These are phyloP conservation scores for Neurospora tetraspora DNA, from an alignment of 495 filamentous ascomycete genomes.

Conservation along the genomic window DNA sequence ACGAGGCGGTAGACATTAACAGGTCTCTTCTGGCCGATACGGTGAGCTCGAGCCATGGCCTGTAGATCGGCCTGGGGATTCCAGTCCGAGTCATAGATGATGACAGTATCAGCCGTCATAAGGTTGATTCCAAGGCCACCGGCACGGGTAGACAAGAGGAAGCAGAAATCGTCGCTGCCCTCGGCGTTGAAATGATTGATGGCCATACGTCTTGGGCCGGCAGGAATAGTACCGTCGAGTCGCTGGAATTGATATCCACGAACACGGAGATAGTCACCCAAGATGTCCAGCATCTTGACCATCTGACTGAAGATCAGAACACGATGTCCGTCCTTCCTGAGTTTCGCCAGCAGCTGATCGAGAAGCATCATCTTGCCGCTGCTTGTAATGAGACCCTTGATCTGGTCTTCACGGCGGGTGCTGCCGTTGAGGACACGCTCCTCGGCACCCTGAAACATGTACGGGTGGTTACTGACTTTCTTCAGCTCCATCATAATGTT, in stretches of 20 bases:
- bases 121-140: slow-evolving; percentile 96
- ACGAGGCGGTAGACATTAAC: slow-evolving; percentile 93
- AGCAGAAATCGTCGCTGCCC: slow-evolving; percentile 89
- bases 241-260: slow-evolving; percentile 88
- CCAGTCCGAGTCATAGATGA: slow-evolving; percentile 98
- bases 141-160: slow-evolving; percentile 87
- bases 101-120: slow-evolving; percentile 97
- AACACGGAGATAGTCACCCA: slow-evolving; percentile 83
- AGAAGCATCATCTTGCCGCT: slow-evolving; percentile 99
- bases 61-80: slow-evolving; percentile 97
- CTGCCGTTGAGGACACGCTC: slow-evolving; percentile 71
- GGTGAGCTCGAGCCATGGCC: slow-evolving; percentile 95
- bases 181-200: slow-evolving; percentile 98
- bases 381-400: slow-evolving; percentile 84
- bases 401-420: slow-evolving; percentile 70
- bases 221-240: slow-evolving; percentile 88
- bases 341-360: slow-evolving; percentile 81
- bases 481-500: slow-evolving; percentile 99
- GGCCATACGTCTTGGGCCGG: slow-evolving; percentile 71
- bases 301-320: slow-evolving; percentile 99
- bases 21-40: slow-evolving; percentile 91
- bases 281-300: slow-evolving; percentile 96
- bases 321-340: slow-evolving; percentile 84
- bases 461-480: slow-evolving; percentile 96
- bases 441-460: slow-evolving; percentile 92